These are phyloP conservation scores for Gentiana straminea DNA, from an alignment of 257 asterid genomes.

Conservation along the genomic window DNA sequence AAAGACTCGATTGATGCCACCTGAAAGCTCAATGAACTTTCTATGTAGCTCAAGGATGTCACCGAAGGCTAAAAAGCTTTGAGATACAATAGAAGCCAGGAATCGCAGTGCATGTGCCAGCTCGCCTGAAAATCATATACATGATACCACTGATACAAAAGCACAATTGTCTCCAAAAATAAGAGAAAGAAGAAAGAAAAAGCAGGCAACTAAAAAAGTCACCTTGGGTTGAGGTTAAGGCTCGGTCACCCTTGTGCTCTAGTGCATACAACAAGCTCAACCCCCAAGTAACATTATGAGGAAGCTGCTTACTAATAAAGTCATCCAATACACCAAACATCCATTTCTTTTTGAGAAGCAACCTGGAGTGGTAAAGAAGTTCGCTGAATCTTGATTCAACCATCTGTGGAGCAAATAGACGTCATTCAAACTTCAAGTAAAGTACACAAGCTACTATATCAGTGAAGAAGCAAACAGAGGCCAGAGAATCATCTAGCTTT, in stretches of 20 bases:
- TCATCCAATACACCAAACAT: constrained; percentile 82
- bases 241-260: constrained; percentile 93
- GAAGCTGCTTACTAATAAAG: constrained; percentile 95
- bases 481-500: too few relatives aligned
- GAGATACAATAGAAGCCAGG: constrained; percentile 98
- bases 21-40: constrained; percentile 92
- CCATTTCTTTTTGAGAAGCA: constrained; percentile 92
- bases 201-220: constrained; percentile 7
- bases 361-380: constrained; percentile 67
- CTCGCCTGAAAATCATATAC: constrained; percentile 53
- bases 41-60: constrained; percentile 96
- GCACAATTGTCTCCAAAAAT: background rate
- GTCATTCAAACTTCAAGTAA: background rate
- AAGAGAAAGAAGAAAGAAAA: constrained; percentile 3
- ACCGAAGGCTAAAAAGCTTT: constrained; percentile 99
- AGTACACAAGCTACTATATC: too few relatives aligned
- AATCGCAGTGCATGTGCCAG: constrained; percentile 94
- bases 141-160: background rate
- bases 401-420: constrained; percentile 50
- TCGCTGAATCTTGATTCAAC: constrained; percentile 68
- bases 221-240: constrained; percentile 98
- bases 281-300: constrained; percentile 98
- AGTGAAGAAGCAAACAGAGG: too few relatives aligned
- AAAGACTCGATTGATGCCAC: constrained; percentile 80
- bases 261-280: constrained; percentile 92